Evolutionary conservation across 2,329 filamentous ascomycete species (phyloP).

Genomic region (Lizonia empirigonia): DNA sequence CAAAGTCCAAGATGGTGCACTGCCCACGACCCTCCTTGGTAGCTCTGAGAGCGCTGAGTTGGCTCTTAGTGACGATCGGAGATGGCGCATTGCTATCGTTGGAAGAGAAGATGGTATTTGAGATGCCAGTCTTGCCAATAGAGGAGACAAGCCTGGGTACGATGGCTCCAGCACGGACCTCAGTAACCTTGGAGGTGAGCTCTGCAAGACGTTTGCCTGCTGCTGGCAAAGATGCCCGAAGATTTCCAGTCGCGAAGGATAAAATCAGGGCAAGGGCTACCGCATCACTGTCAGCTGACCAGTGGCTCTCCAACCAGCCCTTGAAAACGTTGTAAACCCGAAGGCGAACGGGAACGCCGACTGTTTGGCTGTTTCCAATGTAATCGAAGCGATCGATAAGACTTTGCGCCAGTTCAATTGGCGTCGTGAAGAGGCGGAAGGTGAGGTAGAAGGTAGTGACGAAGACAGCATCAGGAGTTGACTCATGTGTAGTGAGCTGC

Average conservation of each 20-base stretch:
- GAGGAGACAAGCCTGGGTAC: slow-evolving; percentile 84
- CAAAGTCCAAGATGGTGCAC: slow-evolving; percentile 85
- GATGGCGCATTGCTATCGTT: slow-evolving; percentile 74
- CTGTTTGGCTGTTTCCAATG: slow-evolving; percentile 75
- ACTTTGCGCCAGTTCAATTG: slow-evolving; percentile 75
- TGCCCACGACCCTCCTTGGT: slow-evolving; percentile 74
- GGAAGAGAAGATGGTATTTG: slow-evolving; percentile 71
- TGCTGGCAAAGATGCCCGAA: slow-evolving; percentile 71
- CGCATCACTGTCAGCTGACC: slow-evolving; percentile 81
- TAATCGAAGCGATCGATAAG: slow-evolving; percentile 95
- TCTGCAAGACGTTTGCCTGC: slow-evolving; percentile 82
- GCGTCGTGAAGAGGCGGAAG: slow-evolving; percentile 89
- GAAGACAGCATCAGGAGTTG: slow-evolving; percentile 88
- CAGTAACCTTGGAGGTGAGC: slow-evolving; percentile 77
- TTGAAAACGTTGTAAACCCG: slow-evolving; percentile 97
- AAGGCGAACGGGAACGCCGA: slow-evolving; percentile 80
- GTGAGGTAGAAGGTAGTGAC: slow-evolving; percentile 96
- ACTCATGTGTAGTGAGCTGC: slow-evolving; percentile 88
- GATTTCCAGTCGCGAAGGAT: slow-evolving; percentile 76
- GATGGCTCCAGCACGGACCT: slow-evolving; percentile 69
- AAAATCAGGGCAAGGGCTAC: slow-evolving; percentile 77
- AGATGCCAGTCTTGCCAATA: slow-evolving; percentile 84
- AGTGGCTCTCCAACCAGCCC: slow-evolving; percentile 95
- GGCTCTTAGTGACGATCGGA: slow-evolving; percentile 74
- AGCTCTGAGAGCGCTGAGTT: slow-evolving; percentile 71